Evolutionary conservation across 306 rosid species (phyloP).

Genomic region (Albizia julibrissin): DNA sequence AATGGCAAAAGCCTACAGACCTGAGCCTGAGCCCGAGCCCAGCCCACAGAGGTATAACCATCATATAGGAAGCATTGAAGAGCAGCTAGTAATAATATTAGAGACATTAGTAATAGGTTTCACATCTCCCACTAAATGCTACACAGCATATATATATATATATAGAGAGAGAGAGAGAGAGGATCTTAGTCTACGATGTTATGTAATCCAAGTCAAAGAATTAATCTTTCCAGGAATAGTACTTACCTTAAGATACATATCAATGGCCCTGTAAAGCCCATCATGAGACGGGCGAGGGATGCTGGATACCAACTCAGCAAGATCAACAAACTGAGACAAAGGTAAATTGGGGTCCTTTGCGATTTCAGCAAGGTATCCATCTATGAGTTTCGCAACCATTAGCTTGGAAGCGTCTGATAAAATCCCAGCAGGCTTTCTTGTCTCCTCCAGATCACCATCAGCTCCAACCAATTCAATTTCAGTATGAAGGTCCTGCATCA

Average conservation of each 20-base stretch:
- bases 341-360: constrained; percentile 81
- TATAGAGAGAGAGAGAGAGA: no score
- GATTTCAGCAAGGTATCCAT: constrained; percentile 85
- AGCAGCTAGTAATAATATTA: neutral
- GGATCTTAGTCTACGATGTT: constrained; percentile 12
- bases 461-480: constrained; percentile 61
- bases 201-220: constrained; percentile 12
- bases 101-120: neutral
- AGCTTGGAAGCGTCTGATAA: constrained; percentile 91
- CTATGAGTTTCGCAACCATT: constrained; percentile 89
- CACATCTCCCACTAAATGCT: constrained; percentile 4
- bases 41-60: neutral
- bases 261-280: constrained; percentile 87
- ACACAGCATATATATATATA: neutral
- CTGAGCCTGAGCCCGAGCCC: neutral
- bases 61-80: neutral
- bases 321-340: constrained; percentile 64
- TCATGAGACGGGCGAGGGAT: constrained; percentile 83
- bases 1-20: neutral
- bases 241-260: constrained; percentile 90
- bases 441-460: constrained; percentile 49
- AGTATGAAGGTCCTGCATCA: constrained; percentile 55
- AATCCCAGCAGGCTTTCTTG: constrained; percentile 65
- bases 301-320: constrained; percentile 71
- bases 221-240: constrained; percentile 14